Percentiles rank a stretch among this genome's conserved stretches.
phyloP scores from a whole-genome alignment of 2,329 filamentous ascomycete species.

The Botryotinia convoluta region DNA sequence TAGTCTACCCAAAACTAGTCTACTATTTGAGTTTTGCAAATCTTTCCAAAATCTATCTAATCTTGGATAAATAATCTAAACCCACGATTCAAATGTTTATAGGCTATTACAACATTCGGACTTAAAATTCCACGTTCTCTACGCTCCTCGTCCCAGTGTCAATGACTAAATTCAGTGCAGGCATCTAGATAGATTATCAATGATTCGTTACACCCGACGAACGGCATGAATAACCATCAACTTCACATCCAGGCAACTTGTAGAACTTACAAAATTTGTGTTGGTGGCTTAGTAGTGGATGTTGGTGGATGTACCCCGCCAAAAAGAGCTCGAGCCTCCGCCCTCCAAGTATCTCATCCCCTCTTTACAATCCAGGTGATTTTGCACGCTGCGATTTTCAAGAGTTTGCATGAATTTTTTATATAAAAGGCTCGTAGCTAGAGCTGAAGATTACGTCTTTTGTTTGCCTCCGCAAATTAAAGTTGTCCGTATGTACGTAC shows the following conservation, averaged over 20 bases:
- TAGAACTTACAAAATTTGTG: background rate
- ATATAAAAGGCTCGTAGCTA: background rate
- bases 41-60: background rate
- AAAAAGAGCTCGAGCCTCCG: background rate
- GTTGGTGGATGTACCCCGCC: background rate
- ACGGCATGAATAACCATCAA: background rate
- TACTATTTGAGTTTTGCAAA: background rate
- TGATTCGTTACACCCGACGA: background rate
- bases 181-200: background rate
- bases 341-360: background rate
- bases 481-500: background rate
- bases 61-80: background rate
- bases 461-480: background rate
- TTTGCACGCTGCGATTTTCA: no score
- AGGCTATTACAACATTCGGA: background rate
- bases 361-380: background rate
- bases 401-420: background rate
- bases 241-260: background rate
- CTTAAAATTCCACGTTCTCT: background rate
- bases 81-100: background rate
- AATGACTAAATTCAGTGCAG: background rate
- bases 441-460: slow-evolving; percentile 4
- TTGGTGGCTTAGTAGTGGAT: background rate
- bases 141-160: background rate
- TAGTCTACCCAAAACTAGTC: background rate